Evolutionary conservation across 805 yeast species (phyloP), one percentile per base, ranked within the genome.

Genomic region (Pichia sporocuriosa): DNA sequence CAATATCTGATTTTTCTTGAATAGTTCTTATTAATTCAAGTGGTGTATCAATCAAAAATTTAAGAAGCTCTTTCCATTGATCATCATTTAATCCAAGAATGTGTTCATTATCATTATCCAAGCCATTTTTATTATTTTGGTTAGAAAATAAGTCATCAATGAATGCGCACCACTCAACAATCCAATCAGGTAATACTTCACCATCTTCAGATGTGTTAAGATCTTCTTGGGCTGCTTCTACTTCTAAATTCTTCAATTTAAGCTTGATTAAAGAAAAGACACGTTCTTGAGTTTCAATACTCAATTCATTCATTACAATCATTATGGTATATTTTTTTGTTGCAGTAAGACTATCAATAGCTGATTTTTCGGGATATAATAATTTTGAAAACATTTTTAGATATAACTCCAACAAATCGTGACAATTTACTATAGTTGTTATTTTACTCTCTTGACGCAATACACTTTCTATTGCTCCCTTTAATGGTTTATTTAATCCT

Each of bases 181-280:
- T 63, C 88, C 94, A 89, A 45, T 84, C 94, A 0, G 97, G 96
- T 4, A 95, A 79, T 46, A 81, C 75, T 20, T 56, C 42, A 19
- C 84, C 64, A 46, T 85, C 85, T 23, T 70, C 71, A 6, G 10
- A 11, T 4, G 38, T 25, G 39, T 66, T 58, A 15, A 70, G 46
- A n/a, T 20, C 32, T 15, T 38, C 46, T 29, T 59, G 58, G 42
- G 66, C 54, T 53, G 62, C 13, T 54, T 62, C 55, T 1, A 55
- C 49, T 42, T 55, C 59, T 10, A 55, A 47, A 15, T 65, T 63
- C 19, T 61, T 61, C 27, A 69, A 52, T 37, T 64, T 66, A n/a
- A 61, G 58, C 10, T 68, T 65, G 24, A 74, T 53, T 6, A 65
- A 46, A 49, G 61, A 53, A 44, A 69, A 59, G 44, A 75, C 52